Percentiles rank a stretch among this genome's conserved stretches.
Conservation (phyloP, 306 rosid species). For the Comarum palustre region DNA sequence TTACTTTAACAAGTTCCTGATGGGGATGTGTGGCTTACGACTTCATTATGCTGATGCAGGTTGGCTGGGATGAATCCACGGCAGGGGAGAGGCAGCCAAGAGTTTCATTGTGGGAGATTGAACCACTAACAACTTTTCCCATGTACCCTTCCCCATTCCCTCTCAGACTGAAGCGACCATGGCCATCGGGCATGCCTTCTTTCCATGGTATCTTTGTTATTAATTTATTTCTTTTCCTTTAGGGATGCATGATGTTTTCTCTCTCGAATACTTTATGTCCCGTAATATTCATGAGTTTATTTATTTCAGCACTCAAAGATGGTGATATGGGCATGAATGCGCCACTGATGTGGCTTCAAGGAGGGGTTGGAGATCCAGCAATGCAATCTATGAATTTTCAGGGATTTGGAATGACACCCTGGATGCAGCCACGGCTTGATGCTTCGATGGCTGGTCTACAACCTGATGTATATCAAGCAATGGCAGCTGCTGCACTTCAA, state of each 20-base stretch:
- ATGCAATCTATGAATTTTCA: constrained; percentile 70
- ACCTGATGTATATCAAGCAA: constrained; percentile 74
- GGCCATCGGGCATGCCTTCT: constrained; percentile 79
- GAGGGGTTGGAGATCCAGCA: constrained; percentile 65
- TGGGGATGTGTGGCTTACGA: neutral
- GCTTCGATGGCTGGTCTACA: constrained; percentile 61
- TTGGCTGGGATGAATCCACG: constrained; percentile 79
- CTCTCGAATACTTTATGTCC: neutral
- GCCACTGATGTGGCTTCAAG: constrained; percentile 68
- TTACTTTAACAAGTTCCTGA: neutral
- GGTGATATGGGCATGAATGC: constrained; percentile 66
- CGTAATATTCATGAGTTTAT: constrained; percentile 6
- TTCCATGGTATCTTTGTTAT: constrained; percentile 57
- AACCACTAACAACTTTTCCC: constrained; percentile 85
- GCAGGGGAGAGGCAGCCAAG: constrained; percentile 94
- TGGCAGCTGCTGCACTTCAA: constrained; percentile 80
- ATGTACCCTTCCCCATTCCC: constrained; percentile 93
- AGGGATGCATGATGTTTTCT: neutral
- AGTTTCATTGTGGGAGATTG: constrained; percentile 89
- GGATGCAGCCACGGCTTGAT: constrained; percentile 83
- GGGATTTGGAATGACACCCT: constrained; percentile 68
- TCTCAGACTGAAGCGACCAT: constrained; percentile 75
- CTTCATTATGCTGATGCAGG: constrained; percentile 22
- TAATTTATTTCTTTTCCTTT: neutral
- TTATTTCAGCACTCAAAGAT: constrained; percentile 64